A percentile compares a stretch with the other conserved stretches of the same genome.
Conservation (phyloP, 2,329 filamentous ascomycete species). For the Paecilomyces sp. region DNA sequence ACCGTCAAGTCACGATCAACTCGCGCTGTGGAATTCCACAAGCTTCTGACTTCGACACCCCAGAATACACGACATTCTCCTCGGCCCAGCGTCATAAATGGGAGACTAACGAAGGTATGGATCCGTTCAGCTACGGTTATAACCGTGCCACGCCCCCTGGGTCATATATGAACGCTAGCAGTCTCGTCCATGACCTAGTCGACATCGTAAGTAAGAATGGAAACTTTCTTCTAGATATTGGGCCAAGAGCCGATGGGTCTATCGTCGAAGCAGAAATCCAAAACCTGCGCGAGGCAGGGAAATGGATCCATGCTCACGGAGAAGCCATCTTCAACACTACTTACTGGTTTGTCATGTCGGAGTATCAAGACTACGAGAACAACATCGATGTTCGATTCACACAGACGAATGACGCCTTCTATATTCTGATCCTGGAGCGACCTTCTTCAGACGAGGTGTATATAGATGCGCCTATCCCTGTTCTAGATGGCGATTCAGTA, state of each 20-base stretch:
- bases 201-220: conserved; percentile 51
- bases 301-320: conserved; percentile 45
- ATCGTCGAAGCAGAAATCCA: conserved; percentile 44
- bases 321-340: conserved; percentile 52
- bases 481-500: conserved; percentile 1
- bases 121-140: conserved; percentile 54
- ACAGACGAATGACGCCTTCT: conserved; percentile 45
- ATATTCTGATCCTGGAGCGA: conserved; percentile 38
- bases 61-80: conserved; percentile 49
- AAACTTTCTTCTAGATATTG: conserved; percentile 51
- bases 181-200: conserved; percentile 42
- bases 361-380: conserved; percentile 29
- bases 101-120: conserved; percentile 55
- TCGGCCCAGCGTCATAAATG: conserved; percentile 50
- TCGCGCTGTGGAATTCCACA: conserved; percentile 49
- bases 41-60: conserved; percentile 50
- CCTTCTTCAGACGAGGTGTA: conserved; percentile 16
- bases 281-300: conserved; percentile 45
- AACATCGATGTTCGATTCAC: conserved; percentile 42
- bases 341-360: conserved; percentile 42
- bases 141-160: conserved; percentile 46
- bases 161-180: conserved; percentile 47
- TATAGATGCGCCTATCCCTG: conserved; percentile 2
- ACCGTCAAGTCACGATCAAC: conserved; percentile 49
- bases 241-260: conserved; percentile 49